phyloP scores from a whole-genome alignment of 306 rosid genomes.

The Cucumis hystrix region DNA sequence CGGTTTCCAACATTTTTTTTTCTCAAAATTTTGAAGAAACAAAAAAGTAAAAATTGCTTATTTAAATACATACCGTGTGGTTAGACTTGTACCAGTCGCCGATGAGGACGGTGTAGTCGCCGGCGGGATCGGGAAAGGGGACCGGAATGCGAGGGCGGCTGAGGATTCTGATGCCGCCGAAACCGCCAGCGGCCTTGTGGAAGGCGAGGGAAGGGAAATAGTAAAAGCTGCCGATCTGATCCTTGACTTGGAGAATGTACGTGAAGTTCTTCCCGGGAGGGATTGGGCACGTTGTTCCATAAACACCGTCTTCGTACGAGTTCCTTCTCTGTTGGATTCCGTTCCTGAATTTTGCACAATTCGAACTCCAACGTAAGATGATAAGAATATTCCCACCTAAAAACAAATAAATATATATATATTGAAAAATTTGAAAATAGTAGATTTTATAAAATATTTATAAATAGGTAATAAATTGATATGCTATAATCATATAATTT shows the following conservation, averaged over 20 bases:
- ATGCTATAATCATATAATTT: too few species aligned
- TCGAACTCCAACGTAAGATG: not conserved
- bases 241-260: conserved; percentile 89
- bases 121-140: conserved; percentile 84
- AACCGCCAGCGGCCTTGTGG: conserved; percentile 97
- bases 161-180: conserved; percentile 86
- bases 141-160: conserved; percentile 93
- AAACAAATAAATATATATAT: not conserved
- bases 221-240: conserved; percentile 92
- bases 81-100: conserved; percentile 93
- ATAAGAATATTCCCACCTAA: not conserved
- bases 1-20: not conserved
- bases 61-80: conserved; percentile 50
- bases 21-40: too few species aligned
- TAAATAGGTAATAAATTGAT: too few species aligned
- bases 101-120: conserved; percentile 76
- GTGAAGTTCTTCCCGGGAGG: conserved; percentile 91
- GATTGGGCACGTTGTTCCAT: conserved; percentile 89
- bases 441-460: too few species aligned
- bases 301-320: conserved; percentile 85
- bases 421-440: too few species aligned
- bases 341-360: conserved; percentile 26
- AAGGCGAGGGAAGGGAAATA: conserved; percentile 90
- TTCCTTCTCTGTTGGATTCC: conserved; percentile 86
- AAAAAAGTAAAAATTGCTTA: too few species aligned